phyloP scores from a whole-genome alignment of 2,329 filamentous ascomycete genomes.

The Penicillium sp. region DNA sequence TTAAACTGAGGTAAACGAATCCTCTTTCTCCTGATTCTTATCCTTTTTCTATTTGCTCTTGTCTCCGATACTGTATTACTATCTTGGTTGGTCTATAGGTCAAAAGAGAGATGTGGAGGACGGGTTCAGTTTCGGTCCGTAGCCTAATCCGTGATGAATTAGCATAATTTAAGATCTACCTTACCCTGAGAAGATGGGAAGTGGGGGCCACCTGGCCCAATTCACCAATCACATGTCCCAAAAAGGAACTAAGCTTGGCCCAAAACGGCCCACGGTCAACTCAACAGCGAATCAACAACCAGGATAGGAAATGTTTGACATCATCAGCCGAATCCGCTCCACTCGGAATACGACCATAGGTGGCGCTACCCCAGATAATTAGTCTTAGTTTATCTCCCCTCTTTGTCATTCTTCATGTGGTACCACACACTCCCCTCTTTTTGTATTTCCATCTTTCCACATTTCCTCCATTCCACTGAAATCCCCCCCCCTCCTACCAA shows the following conservation, averaged over 20 bases:
- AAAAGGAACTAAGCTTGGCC: not conserved
- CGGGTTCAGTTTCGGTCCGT: too few species aligned
- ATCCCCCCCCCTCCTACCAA: not conserved
- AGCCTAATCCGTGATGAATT: not conserved
- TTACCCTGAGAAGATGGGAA: not conserved
- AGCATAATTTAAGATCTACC: not conserved
- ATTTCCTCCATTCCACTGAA: not conserved
- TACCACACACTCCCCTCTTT: not conserved
- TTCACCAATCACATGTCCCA: not conserved
- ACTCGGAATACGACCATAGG: slow-evolving; percentile 8
- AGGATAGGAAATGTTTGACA: slow-evolving; percentile 8
- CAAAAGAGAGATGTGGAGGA: not conserved
- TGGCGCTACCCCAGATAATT: slow-evolving; percentile 20
- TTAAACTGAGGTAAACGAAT: not conserved
- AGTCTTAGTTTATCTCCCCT: slow-evolving; percentile 12
- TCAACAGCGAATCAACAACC: not conserved
- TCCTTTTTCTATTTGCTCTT: too few species aligned
- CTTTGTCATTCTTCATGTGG: not conserved
- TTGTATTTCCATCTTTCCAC: not conserved
- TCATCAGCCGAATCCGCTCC: slow-evolving; percentile 16
- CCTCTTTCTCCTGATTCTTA: too few species aligned
- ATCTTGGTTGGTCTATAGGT: not conserved
- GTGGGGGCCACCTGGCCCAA: not conserved
- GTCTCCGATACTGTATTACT: too few species aligned
- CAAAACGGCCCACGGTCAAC: slow-evolving; percentile 23